Evolutionary conservation across 2,329 filamentous ascomycete genomes (phyloP), one percentile per base, ranked within the genome.

Genomic region (Phialocephala sp.): DNA sequence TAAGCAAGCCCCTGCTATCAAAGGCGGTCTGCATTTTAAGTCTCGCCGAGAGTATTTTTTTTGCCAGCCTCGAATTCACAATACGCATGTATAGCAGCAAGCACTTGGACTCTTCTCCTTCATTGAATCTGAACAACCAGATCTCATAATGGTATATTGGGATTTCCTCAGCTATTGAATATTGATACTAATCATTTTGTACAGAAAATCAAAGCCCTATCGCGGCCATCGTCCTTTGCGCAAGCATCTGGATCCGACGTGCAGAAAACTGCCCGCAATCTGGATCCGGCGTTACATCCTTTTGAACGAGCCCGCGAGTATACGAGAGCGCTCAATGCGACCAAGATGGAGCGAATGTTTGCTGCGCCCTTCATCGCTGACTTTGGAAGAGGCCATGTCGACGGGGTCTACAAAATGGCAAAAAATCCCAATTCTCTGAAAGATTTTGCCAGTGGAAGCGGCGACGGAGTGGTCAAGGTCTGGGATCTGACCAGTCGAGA

Each of bases 321-420:
- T 76, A 92, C 89, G 15, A 81, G 89, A 72, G 89, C 90, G 12
- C 82, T 92, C 67, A 91, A 93, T 86, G 94, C 94, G 32, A 93
- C 93, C 65, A 97, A 97, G 79, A 81, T 97, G 68, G 93, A 97
- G 80, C 91, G 94, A 72, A 94, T 97, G 91, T 97, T 97, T 78
- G 90, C 90, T 36, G 84, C 89, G 61, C 91, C 92, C 3, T 97
- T 97, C 75, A 81, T 99, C 54, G 91, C 86, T 0, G 92, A 97
- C 77, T 87, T 99, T 27, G 94, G 94, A 62, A 85, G 87, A 37
- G 94, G 95, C 22, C 95, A 99, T 79, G 92, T 97, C 63, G 95
- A 99, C 75, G 95, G 95, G 69, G 88, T 91, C 11, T 57, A 57
- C 39, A 37, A 35, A 37, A 57, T 57, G 55, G 90, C 91, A 66